A percentile compares a stretch with the other conserved stretches of the same genome.
Evolutionary conservation across 2,329 filamentous ascomycete species (phyloP).

Genomic region (Monosporascus sp.): DNA sequence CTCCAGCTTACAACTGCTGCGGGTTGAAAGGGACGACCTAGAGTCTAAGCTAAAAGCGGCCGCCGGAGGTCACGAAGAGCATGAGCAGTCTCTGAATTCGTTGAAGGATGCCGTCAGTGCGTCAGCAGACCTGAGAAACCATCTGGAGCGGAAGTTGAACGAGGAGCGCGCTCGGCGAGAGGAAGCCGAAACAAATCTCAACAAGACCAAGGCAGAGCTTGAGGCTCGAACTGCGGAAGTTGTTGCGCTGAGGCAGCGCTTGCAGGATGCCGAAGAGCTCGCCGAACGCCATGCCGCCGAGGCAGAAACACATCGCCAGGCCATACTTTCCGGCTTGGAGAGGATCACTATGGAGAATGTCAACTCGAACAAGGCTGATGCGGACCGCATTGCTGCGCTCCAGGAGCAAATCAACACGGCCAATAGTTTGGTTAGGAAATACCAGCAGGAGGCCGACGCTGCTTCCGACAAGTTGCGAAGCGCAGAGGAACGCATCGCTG

Average conservation of each 20-base stretch:
- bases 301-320: slow-evolving; percentile 77
- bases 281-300: slow-evolving; percentile 84
- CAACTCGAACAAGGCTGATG: slow-evolving; percentile 42
- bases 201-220: slow-evolving; percentile 73
- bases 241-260: slow-evolving; percentile 64
- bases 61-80: slow-evolving; percentile 61
- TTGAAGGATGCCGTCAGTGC: slow-evolving; percentile 73
- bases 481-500: slow-evolving; percentile 94
- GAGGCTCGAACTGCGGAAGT: slow-evolving; percentile 76
- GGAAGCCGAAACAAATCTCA: slow-evolving; percentile 68
- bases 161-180: slow-evolving; percentile 77
- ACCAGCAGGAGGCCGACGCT: slow-evolving; percentile 80
- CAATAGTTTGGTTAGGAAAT: slow-evolving; percentile 76
- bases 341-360: slow-evolving; percentile 57
- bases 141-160: slow-evolving; percentile 75
- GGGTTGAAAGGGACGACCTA: slow-evolving; percentile 80
- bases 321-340: slow-evolving; percentile 76
- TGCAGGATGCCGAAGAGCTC: slow-evolving; percentile 83
- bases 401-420: slow-evolving; percentile 76
- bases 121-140: slow-evolving; percentile 68
- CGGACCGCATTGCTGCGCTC: slow-evolving; percentile 66
- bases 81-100: slow-evolving; percentile 65
- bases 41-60: slow-evolving; percentile 63
- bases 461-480: slow-evolving; percentile 85
- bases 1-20: slow-evolving; percentile 67